A percentile compares a stretch with the other conserved stretches of the same genome.
Evolutionary conservation across 805 yeast genomes (phyloP).

Genomic region (Starmera pachycereana): DNA sequence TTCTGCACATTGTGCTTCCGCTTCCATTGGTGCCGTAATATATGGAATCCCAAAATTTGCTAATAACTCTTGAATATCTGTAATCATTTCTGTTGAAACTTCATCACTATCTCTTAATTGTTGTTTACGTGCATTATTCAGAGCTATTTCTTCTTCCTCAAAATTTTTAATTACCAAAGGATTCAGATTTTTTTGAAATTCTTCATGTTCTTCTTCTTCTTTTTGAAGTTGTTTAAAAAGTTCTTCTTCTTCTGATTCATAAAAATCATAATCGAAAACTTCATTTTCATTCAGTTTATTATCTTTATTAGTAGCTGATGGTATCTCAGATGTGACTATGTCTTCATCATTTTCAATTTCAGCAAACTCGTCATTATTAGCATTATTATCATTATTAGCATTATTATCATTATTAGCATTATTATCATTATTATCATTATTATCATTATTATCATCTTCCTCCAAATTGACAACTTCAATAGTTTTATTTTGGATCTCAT

Average conservation of each 20-base stretch:
- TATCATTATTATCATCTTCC: background rate
- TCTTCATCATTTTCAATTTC: background rate
- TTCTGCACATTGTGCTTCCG: constrained; percentile 97
- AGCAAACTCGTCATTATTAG: constrained; percentile 7
- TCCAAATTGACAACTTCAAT: constrained; percentile 6
- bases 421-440: background rate
- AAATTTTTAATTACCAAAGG: constrained; percentile 9
- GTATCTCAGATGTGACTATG: too few species aligned
- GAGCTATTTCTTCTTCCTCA: constrained; percentile 30
- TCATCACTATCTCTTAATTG: constrained; percentile 86
- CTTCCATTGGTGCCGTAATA: constrained; percentile 96
- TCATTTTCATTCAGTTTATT: background rate
- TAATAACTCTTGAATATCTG: constrained; percentile 82
- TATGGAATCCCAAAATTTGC: constrained; percentile 89
- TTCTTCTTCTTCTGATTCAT: constrained; percentile 69
- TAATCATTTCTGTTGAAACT: constrained; percentile 76
- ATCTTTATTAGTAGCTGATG: too few species aligned
- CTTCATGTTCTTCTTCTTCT: constrained; percentile 66
- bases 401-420: background rate
- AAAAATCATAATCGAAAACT: constrained; percentile 51
- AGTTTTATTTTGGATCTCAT: constrained; percentile 2
- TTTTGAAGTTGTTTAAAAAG: constrained; percentile 48
- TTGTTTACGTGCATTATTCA: constrained; percentile 53
- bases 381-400: background rate
- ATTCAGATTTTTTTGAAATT: constrained; percentile 39